Evolutionary conservation across 2,329 filamentous ascomycete species (phyloP), one percentile per base, ranked within the genome.

Genomic region (Penicillium hordei): DNA sequence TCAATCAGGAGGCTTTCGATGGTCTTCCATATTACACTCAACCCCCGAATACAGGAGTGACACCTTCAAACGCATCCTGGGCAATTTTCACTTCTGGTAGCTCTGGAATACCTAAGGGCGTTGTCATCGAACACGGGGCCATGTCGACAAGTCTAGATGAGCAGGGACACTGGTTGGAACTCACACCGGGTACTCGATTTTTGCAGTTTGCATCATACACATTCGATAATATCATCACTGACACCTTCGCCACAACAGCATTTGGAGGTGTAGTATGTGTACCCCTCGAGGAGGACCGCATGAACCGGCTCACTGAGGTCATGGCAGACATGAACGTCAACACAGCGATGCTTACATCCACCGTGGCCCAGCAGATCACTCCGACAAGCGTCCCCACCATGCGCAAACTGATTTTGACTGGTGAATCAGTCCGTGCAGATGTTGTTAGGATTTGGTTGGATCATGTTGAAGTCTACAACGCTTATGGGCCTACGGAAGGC

Each of bases 21-120:
- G 21, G 39, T 23, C 39, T 13, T 25, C 31, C 31, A 33, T 12
- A 33, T 42, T 42, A 19, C 39, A 42, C 19, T 42, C n/a, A 42
- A 42, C 21, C 39, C 21, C 21, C n/a, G 13, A 21, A 42, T 19
- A 19, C 21, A 25, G 39, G 21, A 19, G 19, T 21, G 39, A 21
- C 19, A 13, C 39, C 39, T 21, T 42, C 39, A 5, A 19, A 45
- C 8, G 42, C 27, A 25, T 23, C 42, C 25, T 45, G 21, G 19
- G 23, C 25, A 45, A 74, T 75, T 33, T 79, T 78, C 58, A 80
- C 79, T 0, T 80, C 77, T 3, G 78, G 78, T 0, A 75, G 73
- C 5, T 79, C 78, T 1, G 78, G 79, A 2, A 68, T 62, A 2
- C 78, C 78, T 0, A 81, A 81, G 60, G 77, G 73, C 0, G 75